Evolutionary conservation across 2,329 filamentous ascomycete genomes (phyloP), one percentile per base, ranked within the genome.

Genomic region (Fusarium sp.): DNA sequence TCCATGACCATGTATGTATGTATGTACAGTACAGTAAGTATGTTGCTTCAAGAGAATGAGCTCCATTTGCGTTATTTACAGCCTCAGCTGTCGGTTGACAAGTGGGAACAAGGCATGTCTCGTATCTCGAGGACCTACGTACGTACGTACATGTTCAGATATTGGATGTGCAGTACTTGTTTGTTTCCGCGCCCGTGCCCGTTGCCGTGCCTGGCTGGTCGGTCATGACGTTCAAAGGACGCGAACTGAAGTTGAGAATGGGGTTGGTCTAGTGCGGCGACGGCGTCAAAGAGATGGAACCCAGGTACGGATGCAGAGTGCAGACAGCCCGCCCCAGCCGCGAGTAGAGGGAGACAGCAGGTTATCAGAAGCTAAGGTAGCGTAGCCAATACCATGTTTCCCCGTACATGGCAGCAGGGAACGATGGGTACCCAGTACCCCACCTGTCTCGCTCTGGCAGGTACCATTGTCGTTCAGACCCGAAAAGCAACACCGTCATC

Each of bases 241-340:
- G 33, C 45, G 29, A 57, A 48, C 44, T 73, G 60, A 59, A 57
- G 69, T 69, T 65, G 60, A 64, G 49, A 57, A 61, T 56, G 69
- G 66, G 65, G 58, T 64, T 48, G 60, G 25, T 27, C 70, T 76
- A 69, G 70, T 75, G 70, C 70, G 65, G 73, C 71, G 73, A 70
- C 60, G 71, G 73, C 71, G 71, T 74, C 48, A 67, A 58, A 63
- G 51, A 73, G 27, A 54, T 54, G 33, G 23, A 63, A 69, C 54
- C 64, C 64, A 55, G 60, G 64, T 35, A 58, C 49, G 54, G 39
- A 52, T 61, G n/a, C 54, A 46, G 29, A 59, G 52, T 61, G 23
- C 45, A 46, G 29, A 59, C 60, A 39, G 73, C 46, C 74, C 74
- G 74, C 74, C 73, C 52, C 56, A 74, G 73, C 74, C 74, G 74